Base-by-base conservation (phyloP, 192 early-diverging fungal genomes). In the Umbelopsis ramanniana region DNA sequence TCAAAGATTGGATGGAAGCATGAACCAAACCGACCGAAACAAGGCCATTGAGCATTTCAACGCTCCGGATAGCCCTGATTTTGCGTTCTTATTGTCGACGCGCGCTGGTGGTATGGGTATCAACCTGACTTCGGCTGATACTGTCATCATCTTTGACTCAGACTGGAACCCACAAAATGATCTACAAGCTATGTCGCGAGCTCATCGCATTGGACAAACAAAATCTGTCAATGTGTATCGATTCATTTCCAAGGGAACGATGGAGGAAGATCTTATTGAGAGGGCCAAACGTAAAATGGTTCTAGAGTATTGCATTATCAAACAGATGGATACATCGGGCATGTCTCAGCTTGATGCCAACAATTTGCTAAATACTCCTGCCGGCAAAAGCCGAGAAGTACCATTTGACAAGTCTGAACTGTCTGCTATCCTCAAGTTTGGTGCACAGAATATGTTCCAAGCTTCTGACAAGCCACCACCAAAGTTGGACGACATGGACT, bases 251-350 rank as follows among this genome's bases (percentile, higher is more conserved):
- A 95, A 97, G 74, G 97, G 93, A 71, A 96, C 96, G 0, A 96
- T 99, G 72, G 98, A 99, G 77, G 98, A 99, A 81, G 94, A 97
- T 53, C 96, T 99, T 70, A 88, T 98, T 45, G 98, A 99, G 78
- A 91, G 98, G 10, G 98, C 98, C 35, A 99, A 99, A 76, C 87
- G 95, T 75, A 99, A 99, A 81, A 98, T 98, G 97, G 96, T 99
- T 24, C 85, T 99, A 8, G 98, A 99, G 81, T 98, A 98, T 83
- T 96, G 94, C 76, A 96, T 99, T 76, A 99, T 99, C 82, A 97
- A 96, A 76, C 93, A 96, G 76, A 98, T 99, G 70, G 81, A 83
- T 73, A 79, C 72, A 17, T 81, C 78, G 7, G 81, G 81, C 22
- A 50, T 70, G 43, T 68, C 73, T 1, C 46, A 78, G 5, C 21